Evolutionary conservation across 345 rosid species (phyloP).

Genomic region (Erucastrum elatum): DNA sequence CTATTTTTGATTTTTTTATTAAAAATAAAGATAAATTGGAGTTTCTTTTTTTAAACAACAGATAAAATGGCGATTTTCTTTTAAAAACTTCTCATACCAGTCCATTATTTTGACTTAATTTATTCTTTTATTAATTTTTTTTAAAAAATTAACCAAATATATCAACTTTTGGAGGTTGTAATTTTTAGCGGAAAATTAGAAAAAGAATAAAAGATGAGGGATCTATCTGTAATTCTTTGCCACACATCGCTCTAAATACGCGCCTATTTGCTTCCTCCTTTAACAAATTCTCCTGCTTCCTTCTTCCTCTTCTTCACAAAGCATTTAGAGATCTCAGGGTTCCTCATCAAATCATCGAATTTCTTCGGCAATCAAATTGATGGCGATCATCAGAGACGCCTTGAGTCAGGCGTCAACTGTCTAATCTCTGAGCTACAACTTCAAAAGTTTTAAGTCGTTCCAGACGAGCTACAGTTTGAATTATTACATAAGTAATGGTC

Average conservation of each 20-base stretch:
- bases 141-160: neutral
- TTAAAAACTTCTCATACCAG: too few species aligned
- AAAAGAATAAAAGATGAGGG: neutral
- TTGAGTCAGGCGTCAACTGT: conserved; percentile 57
- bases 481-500: neutral
- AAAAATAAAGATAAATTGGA: too few species aligned
- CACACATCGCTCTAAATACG: neutral
- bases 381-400: conserved; percentile 85
- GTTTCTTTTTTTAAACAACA: too few species aligned
- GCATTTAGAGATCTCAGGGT: conserved; percentile 6
- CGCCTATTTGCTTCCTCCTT: neutral
- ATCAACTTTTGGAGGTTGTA: neutral
- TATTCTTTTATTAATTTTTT: neutral
- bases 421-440: too few species aligned
- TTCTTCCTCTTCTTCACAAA: neutral
- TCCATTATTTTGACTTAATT: neutral
- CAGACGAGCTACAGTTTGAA: neutral
- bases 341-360: neutral
- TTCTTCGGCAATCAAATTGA: too few species aligned
- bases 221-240: neutral
- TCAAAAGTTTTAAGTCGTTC: too few species aligned
- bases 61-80: too few species aligned
- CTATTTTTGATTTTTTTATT: neutral
- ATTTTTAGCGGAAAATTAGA: neutral
- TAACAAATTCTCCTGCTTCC: neutral